A percentile compares a stretch with the other conserved stretches of the same genome.
Evolutionary conservation across 441 rosid genomes (phyloP).

Genomic region (Corymbia calophylla): DNA sequence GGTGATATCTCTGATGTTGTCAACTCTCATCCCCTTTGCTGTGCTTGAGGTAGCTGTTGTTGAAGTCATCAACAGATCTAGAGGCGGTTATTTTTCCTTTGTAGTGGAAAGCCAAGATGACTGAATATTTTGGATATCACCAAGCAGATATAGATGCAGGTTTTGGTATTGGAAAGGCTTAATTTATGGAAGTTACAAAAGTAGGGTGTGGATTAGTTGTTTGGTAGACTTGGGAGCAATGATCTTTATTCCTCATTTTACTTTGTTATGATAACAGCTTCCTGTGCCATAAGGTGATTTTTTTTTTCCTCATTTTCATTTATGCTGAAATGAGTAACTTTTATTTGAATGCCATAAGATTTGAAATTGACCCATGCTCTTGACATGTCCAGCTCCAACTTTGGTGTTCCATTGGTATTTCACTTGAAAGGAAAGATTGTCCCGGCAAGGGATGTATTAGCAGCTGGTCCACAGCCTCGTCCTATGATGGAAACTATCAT

Average conservation of each 20-base stretch:
- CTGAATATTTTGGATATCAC: neutral
- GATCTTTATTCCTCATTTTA: neutral
- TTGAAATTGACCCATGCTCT: neutral
- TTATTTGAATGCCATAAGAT: neutral
- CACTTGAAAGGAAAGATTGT: conserved; percentile 68
- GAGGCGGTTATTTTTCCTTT: neutral
- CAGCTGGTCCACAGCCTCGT: conserved; percentile 74
- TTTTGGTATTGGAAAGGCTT: neutral
- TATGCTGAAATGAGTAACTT: neutral
- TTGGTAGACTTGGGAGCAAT: neutral
- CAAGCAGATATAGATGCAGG: neutral
- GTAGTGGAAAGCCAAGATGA: neutral
- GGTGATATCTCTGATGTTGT: neutral
- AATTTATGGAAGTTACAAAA: neutral
- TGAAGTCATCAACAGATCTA: neutral
- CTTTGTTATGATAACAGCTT: neutral
- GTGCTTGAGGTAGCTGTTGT: neutral
- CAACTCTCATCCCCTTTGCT: neutral
- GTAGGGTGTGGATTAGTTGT: neutral
- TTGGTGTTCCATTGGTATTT: conserved; percentile 63
- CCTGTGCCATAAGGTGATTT: neutral
- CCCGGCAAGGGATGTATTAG: conserved; percentile 68
- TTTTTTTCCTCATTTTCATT: neutral
- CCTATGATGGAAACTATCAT: conserved; percentile 70
- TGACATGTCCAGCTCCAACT: conserved; percentile 57